Evolutionary conservation across 192 early-diverging fungal genomes (phyloP).

Genomic region (Coemansia sp.): DNA sequence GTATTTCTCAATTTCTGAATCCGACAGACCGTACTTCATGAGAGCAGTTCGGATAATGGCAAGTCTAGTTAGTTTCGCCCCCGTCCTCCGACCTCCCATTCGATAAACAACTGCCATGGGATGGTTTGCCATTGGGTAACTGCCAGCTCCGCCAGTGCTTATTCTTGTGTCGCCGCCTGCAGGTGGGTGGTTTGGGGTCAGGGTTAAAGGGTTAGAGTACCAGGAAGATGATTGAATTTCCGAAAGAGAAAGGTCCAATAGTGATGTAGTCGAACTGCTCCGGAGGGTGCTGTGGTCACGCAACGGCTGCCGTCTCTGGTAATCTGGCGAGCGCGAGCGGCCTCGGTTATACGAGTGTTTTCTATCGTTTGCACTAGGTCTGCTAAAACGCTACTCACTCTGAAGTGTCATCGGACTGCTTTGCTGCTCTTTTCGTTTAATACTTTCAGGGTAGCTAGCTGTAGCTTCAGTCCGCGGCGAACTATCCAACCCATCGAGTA

Average conservation of each 20-base stretch:
- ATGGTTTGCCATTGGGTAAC: background rate
- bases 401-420: background rate
- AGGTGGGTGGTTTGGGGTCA: background rate
- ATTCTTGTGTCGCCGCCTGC: background rate
- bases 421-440: background rate
- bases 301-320: background rate
- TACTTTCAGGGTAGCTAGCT: background rate
- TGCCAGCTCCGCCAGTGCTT: background rate
- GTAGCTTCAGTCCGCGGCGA: background rate
- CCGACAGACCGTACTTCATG: background rate
- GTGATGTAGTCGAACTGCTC: background rate
- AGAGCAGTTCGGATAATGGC: background rate
- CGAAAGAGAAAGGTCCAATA: background rate
- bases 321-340: background rate
- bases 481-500: background rate
- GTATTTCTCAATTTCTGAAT: background rate
- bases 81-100: background rate
- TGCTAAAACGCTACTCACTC: too few relatives aligned
- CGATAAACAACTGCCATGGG: background rate
- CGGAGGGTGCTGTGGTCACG: background rate
- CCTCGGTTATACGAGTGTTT: background rate
- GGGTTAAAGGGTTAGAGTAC: too few relatives aligned
- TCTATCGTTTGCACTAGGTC: background rate
- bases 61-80: background rate
- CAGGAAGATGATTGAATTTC: background rate